Percentiles rank a stretch among this genome's conserved stretches.
Evolutionary conservation across 2,329 filamentous ascomycete genomes (phyloP).

Genomic region (Fusarium chaquense): DNA sequence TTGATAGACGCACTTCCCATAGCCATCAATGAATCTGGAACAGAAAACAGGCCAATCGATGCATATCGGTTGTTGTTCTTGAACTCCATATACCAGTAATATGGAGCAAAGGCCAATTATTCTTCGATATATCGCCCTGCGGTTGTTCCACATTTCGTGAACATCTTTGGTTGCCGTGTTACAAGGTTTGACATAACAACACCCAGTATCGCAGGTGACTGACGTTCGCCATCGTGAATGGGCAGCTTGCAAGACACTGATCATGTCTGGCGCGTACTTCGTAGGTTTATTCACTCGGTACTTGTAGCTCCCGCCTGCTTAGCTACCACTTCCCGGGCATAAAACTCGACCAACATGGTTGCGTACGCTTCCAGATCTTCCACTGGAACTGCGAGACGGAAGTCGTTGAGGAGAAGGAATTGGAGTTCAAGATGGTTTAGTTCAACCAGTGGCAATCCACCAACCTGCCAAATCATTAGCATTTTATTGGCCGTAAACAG

Average conservation of each 20-base stretch:
- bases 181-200: not conserved
- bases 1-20: not conserved
- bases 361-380: constrained; percentile 97
- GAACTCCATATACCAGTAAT: not conserved
- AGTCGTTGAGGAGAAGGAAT: constrained; percentile 95
- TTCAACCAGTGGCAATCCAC: constrained; percentile 89
- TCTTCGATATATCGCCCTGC: constrained; percentile 6
- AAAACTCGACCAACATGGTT: constrained; percentile 98
- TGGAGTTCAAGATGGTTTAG: constrained; percentile 97
- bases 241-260: constrained; percentile 6
- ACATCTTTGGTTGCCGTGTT: constrained; percentile 6
- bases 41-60: not conserved
- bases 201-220: not conserved
- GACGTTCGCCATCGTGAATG: constrained; percentile 2
- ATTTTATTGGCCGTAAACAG: not conserved
- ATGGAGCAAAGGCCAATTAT: constrained; percentile 1
- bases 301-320: constrained; percentile 38
- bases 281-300: constrained; percentile 36
- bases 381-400: constrained; percentile 89
- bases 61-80: constrained; percentile 1
- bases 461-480: constrained; percentile 73
- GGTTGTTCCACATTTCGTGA: constrained; percentile 20
- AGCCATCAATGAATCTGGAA: not conserved
- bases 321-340: constrained; percentile 85
- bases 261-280: not conserved